phyloP scores from a whole-genome alignment of 2,329 filamentous ascomycete genomes.

The Sporothrix dimorphospora region DNA sequence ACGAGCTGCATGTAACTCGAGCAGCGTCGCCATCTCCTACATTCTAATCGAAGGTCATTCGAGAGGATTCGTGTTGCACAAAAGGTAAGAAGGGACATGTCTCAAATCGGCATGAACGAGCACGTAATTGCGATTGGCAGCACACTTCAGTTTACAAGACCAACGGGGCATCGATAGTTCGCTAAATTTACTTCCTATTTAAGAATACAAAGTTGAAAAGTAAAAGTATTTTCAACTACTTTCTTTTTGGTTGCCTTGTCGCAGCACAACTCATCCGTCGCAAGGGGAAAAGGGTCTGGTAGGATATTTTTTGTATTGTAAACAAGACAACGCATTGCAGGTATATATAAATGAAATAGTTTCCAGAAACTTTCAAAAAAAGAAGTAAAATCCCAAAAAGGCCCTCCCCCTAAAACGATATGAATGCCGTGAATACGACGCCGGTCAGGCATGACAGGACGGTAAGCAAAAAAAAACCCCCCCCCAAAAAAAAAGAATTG shows the following conservation, averaged over 20 bases:
- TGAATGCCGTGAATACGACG: background rate
- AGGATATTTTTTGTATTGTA: background rate
- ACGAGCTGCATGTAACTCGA: background rate
- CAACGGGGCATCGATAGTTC: background rate
- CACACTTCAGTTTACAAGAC: background rate
- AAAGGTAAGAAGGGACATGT: background rate
- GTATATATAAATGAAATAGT: background rate
- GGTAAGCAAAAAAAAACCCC: background rate
- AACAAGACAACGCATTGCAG: background rate
- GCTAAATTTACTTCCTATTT: background rate
- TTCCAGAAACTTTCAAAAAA: background rate
- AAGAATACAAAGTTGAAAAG: no score
- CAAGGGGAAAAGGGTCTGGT: background rate
- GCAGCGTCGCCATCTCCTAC: no score
- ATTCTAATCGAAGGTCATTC: no score
- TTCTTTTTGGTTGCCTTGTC: no score
- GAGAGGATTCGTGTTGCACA: background rate
- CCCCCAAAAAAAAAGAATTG: background rate
- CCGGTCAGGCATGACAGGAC: conserved; percentile 6
- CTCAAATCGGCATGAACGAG: background rate
- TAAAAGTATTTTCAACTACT: no score
- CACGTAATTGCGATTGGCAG: background rate
- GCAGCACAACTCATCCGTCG: background rate
- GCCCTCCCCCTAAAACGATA: background rate
- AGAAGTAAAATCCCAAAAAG: background rate